These are phyloP conservation scores for Rheum nobile DNA, from an alignment of 148 eudicot genomes.

Conservation along the genomic window DNA sequence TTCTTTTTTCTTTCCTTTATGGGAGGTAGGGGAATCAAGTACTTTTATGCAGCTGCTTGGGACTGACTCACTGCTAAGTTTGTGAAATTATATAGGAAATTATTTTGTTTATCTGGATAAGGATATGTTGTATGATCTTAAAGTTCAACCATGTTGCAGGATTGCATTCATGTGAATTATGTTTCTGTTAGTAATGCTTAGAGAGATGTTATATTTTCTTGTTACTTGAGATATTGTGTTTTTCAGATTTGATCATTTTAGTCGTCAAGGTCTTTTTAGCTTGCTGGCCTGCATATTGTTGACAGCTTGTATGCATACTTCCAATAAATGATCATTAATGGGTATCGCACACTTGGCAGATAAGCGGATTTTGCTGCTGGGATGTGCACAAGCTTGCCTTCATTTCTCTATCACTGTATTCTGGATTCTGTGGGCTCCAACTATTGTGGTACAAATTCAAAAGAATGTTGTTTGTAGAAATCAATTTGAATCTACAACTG, in stretches of 20 bases:
- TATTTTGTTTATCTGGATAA: not conserved
- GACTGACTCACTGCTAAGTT: not conserved
- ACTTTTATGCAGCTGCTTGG: not conserved
- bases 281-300: not conserved
- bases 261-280: not conserved
- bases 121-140: not conserved
- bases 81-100: not conserved
- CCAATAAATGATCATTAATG: not conserved
- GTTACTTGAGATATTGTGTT: not conserved
- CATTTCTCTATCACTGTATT: constrained; percentile 65
- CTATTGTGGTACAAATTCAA: constrained; percentile 51
- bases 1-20: not conserved
- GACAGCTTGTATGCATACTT: not conserved
- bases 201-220: not conserved
- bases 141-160: not conserved
- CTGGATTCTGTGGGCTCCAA: constrained; percentile 92
- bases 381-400: constrained; percentile 67
- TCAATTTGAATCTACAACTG: not conserved
- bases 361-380: constrained; percentile 67
- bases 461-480: not conserved
- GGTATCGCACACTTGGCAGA: constrained; percentile 22
- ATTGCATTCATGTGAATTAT: not conserved
- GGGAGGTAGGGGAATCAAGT: not conserved
- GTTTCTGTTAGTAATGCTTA: not conserved
- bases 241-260: not conserved